Base-by-base conservation (phyloP, 2,329 filamentous ascomycete genomes). In the Colletotrichum euphorbiae region DNA sequence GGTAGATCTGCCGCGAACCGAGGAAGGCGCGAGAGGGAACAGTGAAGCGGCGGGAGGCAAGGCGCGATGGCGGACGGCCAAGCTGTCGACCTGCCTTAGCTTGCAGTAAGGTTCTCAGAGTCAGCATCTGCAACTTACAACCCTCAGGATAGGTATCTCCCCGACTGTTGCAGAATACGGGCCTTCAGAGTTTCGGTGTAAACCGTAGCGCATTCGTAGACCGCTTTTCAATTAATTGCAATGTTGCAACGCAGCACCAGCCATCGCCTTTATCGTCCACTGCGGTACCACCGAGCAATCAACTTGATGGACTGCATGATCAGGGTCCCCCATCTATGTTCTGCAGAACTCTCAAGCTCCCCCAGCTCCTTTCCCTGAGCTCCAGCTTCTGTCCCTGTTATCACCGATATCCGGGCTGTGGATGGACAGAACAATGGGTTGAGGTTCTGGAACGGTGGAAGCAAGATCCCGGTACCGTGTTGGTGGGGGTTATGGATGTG, bases 191-290 rank as follows among this genome's bases (percentile, higher is more conserved):
- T 46, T 38, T 38, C 36, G 36, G 36, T 38, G 36, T 38, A 38
- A 11, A 13, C 36, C 36, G 36, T 38, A 38, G 36, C 13, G 36
- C 12, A 38, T 38, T 38, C 12, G 13, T 12, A 38, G 36, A 38
- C 36, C 36, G 13, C 36, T 28, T 28, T 19, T 21, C 46, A 31
- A 9, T 54, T 55, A 50, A 68, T 69, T 66, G 61, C 55, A 55
- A 60, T 55, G 66, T 66, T 60, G 42, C 66, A 60, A 48, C 24
- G 40, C 36, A 33, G 24, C 17, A 13, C 36, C 38, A 61, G 38
- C 19, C 60, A 58, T 54, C 36, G 52, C 45, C 52, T 46, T 46
- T 64, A 58, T 68, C 65, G 52, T 46, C 52, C 60, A 59, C 52
- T 33, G 52, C 60, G 46, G 52, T 54, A 28, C 60, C 24, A 19